Evolutionary conservation across 2,329 filamentous ascomycete genomes (phyloP), one percentile per base, ranked within the genome.

Genomic region (Myriosclerotinia duriaeana): DNA sequence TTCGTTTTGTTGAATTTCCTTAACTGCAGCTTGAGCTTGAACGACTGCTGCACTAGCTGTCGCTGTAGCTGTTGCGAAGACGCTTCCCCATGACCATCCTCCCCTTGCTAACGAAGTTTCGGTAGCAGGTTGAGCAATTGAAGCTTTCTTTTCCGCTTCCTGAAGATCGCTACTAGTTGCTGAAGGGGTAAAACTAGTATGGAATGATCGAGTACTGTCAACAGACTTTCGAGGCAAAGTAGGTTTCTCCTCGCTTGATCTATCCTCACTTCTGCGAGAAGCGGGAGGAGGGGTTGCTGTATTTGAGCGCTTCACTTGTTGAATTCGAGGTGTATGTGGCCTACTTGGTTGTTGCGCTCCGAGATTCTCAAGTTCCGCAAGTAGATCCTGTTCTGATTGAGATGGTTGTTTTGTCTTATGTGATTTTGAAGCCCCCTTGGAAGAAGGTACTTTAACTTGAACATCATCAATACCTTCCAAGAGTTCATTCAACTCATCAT

Each of bases 1-100:
- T 76, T 98, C 93, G 74, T 96, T 97, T 76, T 95, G 89, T 77
- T 97, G 92, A 58, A 99, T 93, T 78, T 98, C 92, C 77, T 94
- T 96, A 71, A 96, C 93, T 0, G 93, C 90, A 9, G 89, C 92
- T 79, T 97, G 93, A 56, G 95, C 94, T 78, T 94, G 92, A 82
- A 96, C 96, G 79, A 96, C 88, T 36, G 90, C 91, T n/a, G 90
- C 89, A 71, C 75, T 81, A 36, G 80, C 85, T 46, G 93, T 93
- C 34, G 58, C 58, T 50, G 58, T 81, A 36, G 80, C 85, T 53
- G 93, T 93, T 54, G 91, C 91, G 74, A 95, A 85, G 63, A 97
- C 80, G 30, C 92, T 89, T 75, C 93, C 92, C 91, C 92, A 97
- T 38, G 58, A 60, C 90, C 92, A 96, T 65, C 92, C 89, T 70